phyloP scores from a whole-genome alignment of 2,329 filamentous ascomycete species.

The Xylariaceae sp. region DNA sequence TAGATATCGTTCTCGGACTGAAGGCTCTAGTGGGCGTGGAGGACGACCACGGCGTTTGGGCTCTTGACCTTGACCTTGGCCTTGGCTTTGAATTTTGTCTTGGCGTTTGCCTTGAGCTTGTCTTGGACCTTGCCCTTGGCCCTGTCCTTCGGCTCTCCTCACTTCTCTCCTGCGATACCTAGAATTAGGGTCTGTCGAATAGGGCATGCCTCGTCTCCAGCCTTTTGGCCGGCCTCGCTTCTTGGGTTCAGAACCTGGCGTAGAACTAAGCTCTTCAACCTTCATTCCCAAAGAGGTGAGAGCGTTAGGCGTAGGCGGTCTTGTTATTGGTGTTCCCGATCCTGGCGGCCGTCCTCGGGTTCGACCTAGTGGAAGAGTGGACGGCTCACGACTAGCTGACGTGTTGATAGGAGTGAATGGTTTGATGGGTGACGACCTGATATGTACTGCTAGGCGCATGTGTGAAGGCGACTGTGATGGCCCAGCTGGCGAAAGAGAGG shows the following conservation, averaged over 20 bases:
- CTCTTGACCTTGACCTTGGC: slow-evolving; percentile 26
- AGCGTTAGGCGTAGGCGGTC: slow-evolving; percentile 10
- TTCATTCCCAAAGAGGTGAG: slow-evolving; percentile 13
- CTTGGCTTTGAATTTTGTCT: background rate
- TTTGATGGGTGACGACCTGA: slow-evolving; percentile 32
- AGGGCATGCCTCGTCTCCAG: slow-evolving; percentile 48
- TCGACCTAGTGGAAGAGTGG: slow-evolving; percentile 11
- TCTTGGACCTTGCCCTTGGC: background rate
- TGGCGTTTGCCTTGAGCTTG: too few relatives aligned
- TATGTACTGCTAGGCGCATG: slow-evolving; percentile 37
- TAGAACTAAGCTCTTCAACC: slow-evolving; percentile 23
- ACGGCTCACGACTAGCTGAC: slow-evolving; percentile 4
- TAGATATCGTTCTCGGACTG: slow-evolving; percentile 51
- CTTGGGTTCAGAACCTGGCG: slow-evolving; percentile 32
- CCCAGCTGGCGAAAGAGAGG: background rate
- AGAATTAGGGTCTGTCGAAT: slow-evolving; percentile 30
- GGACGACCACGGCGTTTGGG: slow-evolving; percentile 53
- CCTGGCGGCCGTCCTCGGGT: slow-evolving; percentile 9
- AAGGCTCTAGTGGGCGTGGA: slow-evolving; percentile 47
- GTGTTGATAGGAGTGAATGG: slow-evolving; percentile 28
- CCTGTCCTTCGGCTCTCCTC: slow-evolving; percentile 9
- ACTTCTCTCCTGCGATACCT: slow-evolving; percentile 27
- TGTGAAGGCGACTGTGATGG: slow-evolving; percentile 16
- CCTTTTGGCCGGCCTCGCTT: slow-evolving; percentile 58
- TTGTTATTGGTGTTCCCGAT: slow-evolving; percentile 11